Conservation (phyloP, 371 early-diverging fungal genomes). For the Mucor plumbeus region DNA sequence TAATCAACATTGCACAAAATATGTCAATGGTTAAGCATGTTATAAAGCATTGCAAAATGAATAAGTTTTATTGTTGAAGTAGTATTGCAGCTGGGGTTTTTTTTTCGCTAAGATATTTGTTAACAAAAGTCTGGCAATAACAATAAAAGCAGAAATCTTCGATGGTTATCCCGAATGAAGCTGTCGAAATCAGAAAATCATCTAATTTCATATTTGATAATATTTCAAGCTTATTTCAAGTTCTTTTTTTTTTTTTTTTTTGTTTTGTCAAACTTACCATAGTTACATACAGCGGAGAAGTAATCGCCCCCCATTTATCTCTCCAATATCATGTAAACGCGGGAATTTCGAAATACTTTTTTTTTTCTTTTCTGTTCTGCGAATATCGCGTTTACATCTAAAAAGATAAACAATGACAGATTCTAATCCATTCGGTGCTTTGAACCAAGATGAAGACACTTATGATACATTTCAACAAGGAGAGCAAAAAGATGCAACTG, state of each 20-base stretch:
- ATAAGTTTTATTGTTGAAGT: no score
- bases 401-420: neutral
- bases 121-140: no score
- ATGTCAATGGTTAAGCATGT: no score
- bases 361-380: neutral
- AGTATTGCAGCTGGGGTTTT: no score
- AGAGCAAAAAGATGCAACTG: constrained; percentile 4
- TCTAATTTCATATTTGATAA: no score
- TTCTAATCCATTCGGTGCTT: constrained; percentile 3
- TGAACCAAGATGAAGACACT: neutral
- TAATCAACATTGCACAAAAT: no score
- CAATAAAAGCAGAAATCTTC: no score
- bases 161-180: no score
- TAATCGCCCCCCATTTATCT: neutral
- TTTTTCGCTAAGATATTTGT: no score
- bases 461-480: constrained; percentile 4
- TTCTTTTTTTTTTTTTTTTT: no score
- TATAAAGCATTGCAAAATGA: no score
- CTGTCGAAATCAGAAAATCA: no score
- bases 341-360: neutral
- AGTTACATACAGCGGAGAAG: neutral
- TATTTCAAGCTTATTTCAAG: neutral
- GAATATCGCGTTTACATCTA: neutral
- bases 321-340: neutral
- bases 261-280: neutral